phyloP scores from a whole-genome alignment of 2,329 filamentous ascomycete species.

The Aspergillus oerlinghausenensis region DNA sequence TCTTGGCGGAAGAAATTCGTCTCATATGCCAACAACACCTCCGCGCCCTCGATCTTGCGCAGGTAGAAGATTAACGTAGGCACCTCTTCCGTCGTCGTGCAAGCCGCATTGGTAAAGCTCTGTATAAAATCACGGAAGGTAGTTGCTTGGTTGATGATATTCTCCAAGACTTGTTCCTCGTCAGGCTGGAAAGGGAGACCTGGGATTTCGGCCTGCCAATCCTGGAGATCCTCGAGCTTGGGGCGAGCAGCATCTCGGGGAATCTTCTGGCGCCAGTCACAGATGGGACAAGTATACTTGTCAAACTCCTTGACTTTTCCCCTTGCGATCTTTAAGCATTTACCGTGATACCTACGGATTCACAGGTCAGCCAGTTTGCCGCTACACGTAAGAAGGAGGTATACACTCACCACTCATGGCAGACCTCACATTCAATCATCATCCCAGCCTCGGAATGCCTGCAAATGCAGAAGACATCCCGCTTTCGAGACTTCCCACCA shows the following conservation, averaged over 20 bases:
- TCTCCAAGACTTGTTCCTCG: slow-evolving; percentile 80
- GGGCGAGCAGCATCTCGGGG: slow-evolving; percentile 92
- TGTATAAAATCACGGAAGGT: slow-evolving; percentile 79
- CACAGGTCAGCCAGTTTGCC: background rate
- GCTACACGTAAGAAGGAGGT: background rate
- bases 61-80: slow-evolving; percentile 91
- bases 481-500: slow-evolving; percentile 50
- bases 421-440: slow-evolving; percentile 99
- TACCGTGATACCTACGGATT: slow-evolving; percentile 78
- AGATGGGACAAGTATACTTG: slow-evolving; percentile 97
- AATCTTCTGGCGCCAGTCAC: slow-evolving; percentile 95
- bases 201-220: slow-evolving; percentile 78
- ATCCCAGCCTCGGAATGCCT: slow-evolving; percentile 88
- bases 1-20: slow-evolving; percentile 98
- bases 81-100: slow-evolving; percentile 78
- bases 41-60: slow-evolving; percentile 93
- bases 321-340: slow-evolving; percentile 94
- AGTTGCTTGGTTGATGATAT: slow-evolving; percentile 79
- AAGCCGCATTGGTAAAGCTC: slow-evolving; percentile 73
- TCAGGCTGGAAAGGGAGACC: slow-evolving; percentile 88
- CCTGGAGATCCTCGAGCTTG: slow-evolving; percentile 82
- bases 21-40: slow-evolving; percentile 84
- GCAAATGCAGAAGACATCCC: slow-evolving; percentile 96
- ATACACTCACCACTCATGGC: slow-evolving; percentile 81
- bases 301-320: slow-evolving; percentile 98